A percentile compares a stretch with the other conserved stretches of the same genome.
phyloP scores from a whole-genome alignment of 805 yeast species.

The Candida glaebosa region DNA sequence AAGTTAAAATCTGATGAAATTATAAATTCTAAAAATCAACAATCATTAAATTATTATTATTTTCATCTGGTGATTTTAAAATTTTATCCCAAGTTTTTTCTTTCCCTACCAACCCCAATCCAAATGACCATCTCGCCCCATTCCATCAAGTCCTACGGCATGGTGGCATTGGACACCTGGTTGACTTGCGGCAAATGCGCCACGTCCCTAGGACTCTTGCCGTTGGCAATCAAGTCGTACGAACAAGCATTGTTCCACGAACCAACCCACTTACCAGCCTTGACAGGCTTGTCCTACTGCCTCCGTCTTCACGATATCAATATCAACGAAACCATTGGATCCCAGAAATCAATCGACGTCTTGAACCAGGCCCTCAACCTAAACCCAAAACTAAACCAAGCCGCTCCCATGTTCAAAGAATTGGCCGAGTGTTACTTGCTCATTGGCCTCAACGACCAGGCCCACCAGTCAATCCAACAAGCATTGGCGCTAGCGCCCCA shows the following conservation, averaged over 20 bases:
- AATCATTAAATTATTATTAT: too few species aligned
- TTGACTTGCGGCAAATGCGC: slow-evolving; percentile 46
- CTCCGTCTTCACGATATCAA: slow-evolving; percentile 37
- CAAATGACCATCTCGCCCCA: slow-evolving; percentile 1
- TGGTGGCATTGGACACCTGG: slow-evolving; percentile 43
- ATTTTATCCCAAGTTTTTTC: neutral
- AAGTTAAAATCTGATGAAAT: neutral
- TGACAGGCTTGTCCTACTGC: slow-evolving; percentile 42
- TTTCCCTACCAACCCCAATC: neutral
- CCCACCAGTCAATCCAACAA: slow-evolving; percentile 46
- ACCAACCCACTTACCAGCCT: slow-evolving; percentile 36
- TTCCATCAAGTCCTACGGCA: slow-evolving; percentile 12
- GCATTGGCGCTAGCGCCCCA: slow-evolving; percentile 35
- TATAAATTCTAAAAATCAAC: neutral
- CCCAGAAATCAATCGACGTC: slow-evolving; percentile 37
- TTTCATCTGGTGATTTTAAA: too few species aligned
- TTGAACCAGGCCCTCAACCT: slow-evolving; percentile 36
- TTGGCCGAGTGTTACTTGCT: slow-evolving; percentile 50
- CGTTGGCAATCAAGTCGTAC: slow-evolving; percentile 41
- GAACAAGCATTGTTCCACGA: slow-evolving; percentile 42
- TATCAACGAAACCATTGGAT: slow-evolving; percentile 36
- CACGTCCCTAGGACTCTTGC: slow-evolving; percentile 32
- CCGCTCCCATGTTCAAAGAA: slow-evolving; percentile 43
- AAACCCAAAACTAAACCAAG: slow-evolving; percentile 36
- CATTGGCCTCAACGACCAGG: slow-evolving; percentile 47